Percentiles rank a stretch among this genome's conserved stretches.
Evolutionary conservation across 768 basidiomycete species (phyloP).

Genomic region (Macrocybe gigantea): DNA sequence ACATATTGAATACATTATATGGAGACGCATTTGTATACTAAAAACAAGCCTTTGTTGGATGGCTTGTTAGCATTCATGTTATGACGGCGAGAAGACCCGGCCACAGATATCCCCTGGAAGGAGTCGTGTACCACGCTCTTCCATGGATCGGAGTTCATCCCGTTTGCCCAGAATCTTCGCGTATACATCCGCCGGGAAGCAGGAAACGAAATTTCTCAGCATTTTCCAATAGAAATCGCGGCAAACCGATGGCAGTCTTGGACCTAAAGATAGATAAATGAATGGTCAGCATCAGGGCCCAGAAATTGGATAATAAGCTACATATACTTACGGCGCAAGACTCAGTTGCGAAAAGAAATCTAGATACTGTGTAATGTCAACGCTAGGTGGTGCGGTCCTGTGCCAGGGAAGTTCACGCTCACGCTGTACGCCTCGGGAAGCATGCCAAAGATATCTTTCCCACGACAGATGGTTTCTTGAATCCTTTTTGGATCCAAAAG

Average conservation of each 20-base stretch:
- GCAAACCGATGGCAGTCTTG: conserved; percentile 45
- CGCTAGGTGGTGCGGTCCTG: too few species aligned
- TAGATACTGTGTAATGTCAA: conserved; percentile 31
- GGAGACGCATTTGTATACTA: too few species aligned
- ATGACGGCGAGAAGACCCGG: too few species aligned
- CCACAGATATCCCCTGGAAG: too few species aligned
- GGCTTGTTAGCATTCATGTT: too few species aligned
- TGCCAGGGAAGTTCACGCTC: conserved; percentile 13
- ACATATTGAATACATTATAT: too few species aligned
- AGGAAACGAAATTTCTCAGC: conserved; percentile 45
- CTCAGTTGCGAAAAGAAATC: conserved; percentile 49
- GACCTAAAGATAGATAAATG: conserved; percentile 15
- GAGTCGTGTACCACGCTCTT: too few species aligned
- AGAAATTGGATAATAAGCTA: not conserved
- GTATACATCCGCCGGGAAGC: conserved; percentile 48
- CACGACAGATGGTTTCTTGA: conserved; percentile 52
- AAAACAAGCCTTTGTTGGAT: too few species aligned
- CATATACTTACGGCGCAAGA: conserved; percentile 38
- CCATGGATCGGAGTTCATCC: too few species aligned
- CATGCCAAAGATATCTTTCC: conserved; percentile 62
- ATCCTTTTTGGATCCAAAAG: conserved; percentile 46
- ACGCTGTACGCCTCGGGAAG: conserved; percentile 57
- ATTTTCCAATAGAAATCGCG: conserved; percentile 45
- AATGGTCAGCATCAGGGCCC: not conserved
- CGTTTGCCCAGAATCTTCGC: conserved; percentile 12